Percentiles rank a stretch among this genome's conserved stretches.
Evolutionary conservation across 148 eudicot genomes (phyloP).

Genomic region (Fagopyrum esculentum): DNA sequence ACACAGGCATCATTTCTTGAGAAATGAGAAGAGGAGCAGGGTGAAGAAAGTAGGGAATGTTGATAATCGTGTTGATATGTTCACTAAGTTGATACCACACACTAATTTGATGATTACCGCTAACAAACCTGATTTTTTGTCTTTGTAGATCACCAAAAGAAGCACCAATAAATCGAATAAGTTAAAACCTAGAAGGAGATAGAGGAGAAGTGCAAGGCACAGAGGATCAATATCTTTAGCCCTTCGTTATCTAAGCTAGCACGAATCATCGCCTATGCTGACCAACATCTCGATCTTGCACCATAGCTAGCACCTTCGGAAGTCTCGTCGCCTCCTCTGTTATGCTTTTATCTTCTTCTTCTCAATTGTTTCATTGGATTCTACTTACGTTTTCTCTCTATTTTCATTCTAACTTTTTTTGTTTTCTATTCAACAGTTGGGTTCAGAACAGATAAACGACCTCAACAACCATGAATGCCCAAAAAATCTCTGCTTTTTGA

Average conservation of each 20-base stretch:
- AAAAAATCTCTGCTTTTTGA: background rate
- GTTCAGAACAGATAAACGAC: background rate
- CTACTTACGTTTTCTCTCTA: background rate
- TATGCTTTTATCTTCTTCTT: background rate
- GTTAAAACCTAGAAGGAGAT: background rate
- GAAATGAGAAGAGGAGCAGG: no score
- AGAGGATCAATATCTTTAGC: constrained; percentile 33
- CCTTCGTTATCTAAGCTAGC: constrained; percentile 41
- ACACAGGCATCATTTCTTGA: no score
- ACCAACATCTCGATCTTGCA: constrained; percentile 61
- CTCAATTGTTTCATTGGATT: background rate
- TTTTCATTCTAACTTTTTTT: background rate
- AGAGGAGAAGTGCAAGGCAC: background rate
- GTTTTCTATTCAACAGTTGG: background rate
- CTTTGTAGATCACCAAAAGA: background rate
- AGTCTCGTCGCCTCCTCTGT: constrained; percentile 67
- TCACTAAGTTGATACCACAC: no score
- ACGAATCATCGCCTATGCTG: constrained; percentile 37
- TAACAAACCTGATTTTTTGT: no score
- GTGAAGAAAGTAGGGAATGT: no score
- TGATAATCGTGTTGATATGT: no score
- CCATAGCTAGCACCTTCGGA: constrained; percentile 53
- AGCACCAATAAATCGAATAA: background rate
- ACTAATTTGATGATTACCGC: no score
- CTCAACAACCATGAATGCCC: background rate